These are phyloP conservation scores for Backusella macrospora DNA, from an alignment of 192 early-diverging fungal genomes.

Conservation along the genomic window DNA sequence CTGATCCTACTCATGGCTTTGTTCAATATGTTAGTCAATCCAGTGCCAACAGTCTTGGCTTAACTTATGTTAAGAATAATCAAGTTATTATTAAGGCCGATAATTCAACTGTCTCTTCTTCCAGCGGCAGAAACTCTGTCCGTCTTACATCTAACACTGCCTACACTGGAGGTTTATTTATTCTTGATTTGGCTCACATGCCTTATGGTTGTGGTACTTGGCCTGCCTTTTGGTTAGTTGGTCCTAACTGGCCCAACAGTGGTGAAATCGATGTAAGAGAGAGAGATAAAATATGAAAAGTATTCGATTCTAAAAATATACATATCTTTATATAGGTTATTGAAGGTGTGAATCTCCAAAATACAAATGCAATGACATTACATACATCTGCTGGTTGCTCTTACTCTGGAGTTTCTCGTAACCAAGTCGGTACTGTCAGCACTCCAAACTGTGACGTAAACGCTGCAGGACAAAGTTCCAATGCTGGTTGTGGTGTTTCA, in stretches of 20 bases:
- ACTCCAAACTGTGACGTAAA: constrained; percentile 12
- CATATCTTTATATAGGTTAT: constrained; percentile 28
- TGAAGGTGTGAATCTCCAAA: constrained; percentile 47
- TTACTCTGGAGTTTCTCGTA: constrained; percentile 18
- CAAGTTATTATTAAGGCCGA: constrained; percentile 25
- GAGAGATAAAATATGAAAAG: constrained; percentile 8
- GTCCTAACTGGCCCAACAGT: constrained; percentile 44
- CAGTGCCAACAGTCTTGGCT: constrained; percentile 6
- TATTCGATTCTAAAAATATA: background rate
- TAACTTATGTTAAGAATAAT: constrained; percentile 2
- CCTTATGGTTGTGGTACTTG: constrained; percentile 55
- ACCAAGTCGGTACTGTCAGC: background rate
- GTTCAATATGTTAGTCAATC: constrained; percentile 37
- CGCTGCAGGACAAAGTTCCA: background rate
- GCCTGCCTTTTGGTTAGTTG: constrained; percentile 52
- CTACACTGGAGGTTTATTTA: constrained; percentile 36
- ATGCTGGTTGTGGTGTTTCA: constrained; percentile 16
- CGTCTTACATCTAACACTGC: constrained; percentile 23
- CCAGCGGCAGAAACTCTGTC: constrained; percentile 37
- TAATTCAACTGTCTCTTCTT: too few species aligned
- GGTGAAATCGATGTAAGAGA: too few species aligned
- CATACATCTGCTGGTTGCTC: constrained; percentile 43
- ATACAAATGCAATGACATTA: constrained; percentile 35
- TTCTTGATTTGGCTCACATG: constrained; percentile 40
- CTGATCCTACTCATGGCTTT: constrained; percentile 45